phyloP scores from a whole-genome alignment of 179 eudicot genomes.

The Silene coronaria region DNA sequence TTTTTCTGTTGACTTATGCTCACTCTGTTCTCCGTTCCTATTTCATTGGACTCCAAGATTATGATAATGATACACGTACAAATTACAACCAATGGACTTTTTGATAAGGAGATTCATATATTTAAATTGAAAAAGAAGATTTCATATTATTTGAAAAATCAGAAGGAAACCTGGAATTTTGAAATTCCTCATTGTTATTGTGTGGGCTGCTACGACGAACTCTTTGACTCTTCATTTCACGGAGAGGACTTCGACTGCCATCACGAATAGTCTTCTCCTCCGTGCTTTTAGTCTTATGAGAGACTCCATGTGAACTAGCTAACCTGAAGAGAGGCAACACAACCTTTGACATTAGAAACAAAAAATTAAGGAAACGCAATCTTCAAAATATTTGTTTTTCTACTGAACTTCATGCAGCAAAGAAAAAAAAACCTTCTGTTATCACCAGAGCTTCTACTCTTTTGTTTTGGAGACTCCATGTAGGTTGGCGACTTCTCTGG shows the following conservation, averaged over 20 bases:
- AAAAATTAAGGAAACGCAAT: neutral
- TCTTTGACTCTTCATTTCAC: constrained; percentile 32
- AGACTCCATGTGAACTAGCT: constrained; percentile 33
- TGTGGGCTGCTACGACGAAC: constrained; percentile 33
- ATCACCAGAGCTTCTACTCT: constrained; percentile 38
- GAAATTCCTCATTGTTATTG: constrained; percentile 23
- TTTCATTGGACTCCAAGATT: neutral
- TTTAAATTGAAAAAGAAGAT: neutral
- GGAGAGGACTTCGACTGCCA: constrained; percentile 39
- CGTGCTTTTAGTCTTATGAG: constrained; percentile 21
- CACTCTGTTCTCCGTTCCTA: constrained; percentile 41
- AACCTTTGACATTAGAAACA: neutral
- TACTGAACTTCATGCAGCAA: neutral
- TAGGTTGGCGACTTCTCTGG: constrained; percentile 37
- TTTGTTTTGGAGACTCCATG: constrained; percentile 32
- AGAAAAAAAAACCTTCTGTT: constrained; percentile 37
- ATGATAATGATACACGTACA: constrained; percentile 9
- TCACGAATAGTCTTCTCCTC: constrained; percentile 28
- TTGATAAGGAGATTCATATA: neutral
- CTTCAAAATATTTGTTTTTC: neutral
- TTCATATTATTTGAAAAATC: neutral
- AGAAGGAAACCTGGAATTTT: constrained; percentile 42
- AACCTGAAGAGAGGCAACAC: constrained; percentile 28
- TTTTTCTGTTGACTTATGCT: constrained; percentile 32
- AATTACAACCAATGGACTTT: neutral